Evolutionary conservation across 768 basidiomycete species (phyloP), one percentile per base, ranked within the genome.

Genomic region (Russula griseocarnosa): DNA sequence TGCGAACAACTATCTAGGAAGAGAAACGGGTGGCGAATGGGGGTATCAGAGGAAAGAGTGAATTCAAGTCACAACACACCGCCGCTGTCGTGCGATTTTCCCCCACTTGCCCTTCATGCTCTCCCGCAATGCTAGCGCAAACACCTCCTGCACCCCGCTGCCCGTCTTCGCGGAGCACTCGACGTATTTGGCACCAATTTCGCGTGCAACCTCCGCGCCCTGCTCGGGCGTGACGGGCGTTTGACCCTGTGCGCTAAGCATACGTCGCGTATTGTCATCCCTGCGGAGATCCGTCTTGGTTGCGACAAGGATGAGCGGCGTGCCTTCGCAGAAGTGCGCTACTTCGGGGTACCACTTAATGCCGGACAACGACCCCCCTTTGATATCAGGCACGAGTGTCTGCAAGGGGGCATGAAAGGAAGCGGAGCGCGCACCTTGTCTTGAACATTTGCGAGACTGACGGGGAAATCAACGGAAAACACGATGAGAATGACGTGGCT

Each of bases 141-240:
- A 98, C 42, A 98, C 95, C 52, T 95, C 93, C 67, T 91, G 86
- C 50, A 98, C 92, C 54, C 93, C 93, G 18, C 77, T 78, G 5
- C 94, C 92, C n/a, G 85, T 87, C 79, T 96, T 98, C 52, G 95
- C 92, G 38, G 88, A 91, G 75, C 97, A 98, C 74, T 99, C 96
- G 66, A 88, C 80, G 73, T 98, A 99, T 73, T 85, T 83, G 20
- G 94, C 94, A 28, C 94, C 94, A 57, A 99, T 98, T 71, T 95
- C 92, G 71, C 86, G 85, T 28, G 96, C 96, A 28, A 96, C 88
- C n/a, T 78, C 78, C 3, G 79, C 81, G 1, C 96, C 97, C 71
- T 94, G 92, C 67, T 90, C 88, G 3, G 88, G 73, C 1, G 90
- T 84, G 66, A 99, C 83, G 6, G 97, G 91, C 24, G 79, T 76